A percentile compares a stretch with the other conserved stretches of the same genome.
phyloP scores from a whole-genome alignment of 1,139 yeast genomes.

The Suzukiozyma palmioleophila region DNA sequence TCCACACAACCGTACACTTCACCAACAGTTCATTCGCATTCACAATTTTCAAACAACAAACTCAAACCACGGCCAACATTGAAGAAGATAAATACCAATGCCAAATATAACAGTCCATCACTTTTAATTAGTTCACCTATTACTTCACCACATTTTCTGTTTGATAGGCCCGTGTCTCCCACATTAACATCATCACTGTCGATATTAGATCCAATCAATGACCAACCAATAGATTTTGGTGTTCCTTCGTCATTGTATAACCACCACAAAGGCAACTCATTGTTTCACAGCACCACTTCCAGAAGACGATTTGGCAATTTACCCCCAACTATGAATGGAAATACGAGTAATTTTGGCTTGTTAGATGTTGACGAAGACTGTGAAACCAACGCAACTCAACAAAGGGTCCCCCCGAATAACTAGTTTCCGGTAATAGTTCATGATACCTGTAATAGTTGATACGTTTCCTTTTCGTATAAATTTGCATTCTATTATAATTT shows the following conservation, averaged over 20 bases:
- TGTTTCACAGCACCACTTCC: constrained; percentile 5
- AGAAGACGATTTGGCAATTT: constrained; percentile 19
- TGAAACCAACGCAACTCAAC: constrained; percentile 18
- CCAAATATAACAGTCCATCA: constrained; percentile 4
- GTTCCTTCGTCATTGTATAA: constrained; percentile 15
- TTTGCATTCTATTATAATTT: too few relatives aligned
- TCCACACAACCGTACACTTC: not conserved
- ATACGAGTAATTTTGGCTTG: constrained; percentile 16
- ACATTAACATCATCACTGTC: constrained; percentile 21
- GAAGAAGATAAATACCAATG: not conserved
- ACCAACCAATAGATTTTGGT: constrained; percentile 38
- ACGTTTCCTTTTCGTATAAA: too few relatives aligned
- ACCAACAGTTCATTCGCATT: not conserved
- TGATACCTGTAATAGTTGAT: too few relatives aligned
- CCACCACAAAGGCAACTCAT: constrained; percentile 3
- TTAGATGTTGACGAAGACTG: constrained; percentile 26
- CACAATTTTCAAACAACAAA: constrained; percentile 3
- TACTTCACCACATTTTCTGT: not conserved
- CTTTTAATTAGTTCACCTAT: constrained; percentile 5
- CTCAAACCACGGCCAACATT: constrained; percentile 2
- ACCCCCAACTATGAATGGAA: constrained; percentile 21
- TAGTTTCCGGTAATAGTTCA: too few relatives aligned
- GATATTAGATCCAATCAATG: constrained; percentile 38
- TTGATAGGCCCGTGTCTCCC: constrained; percentile 12
- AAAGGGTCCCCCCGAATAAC: too few relatives aligned